Base-by-base conservation (phyloP, 2,329 filamentous ascomycete species). In the Neocatenulostroma microsporum region DNA sequence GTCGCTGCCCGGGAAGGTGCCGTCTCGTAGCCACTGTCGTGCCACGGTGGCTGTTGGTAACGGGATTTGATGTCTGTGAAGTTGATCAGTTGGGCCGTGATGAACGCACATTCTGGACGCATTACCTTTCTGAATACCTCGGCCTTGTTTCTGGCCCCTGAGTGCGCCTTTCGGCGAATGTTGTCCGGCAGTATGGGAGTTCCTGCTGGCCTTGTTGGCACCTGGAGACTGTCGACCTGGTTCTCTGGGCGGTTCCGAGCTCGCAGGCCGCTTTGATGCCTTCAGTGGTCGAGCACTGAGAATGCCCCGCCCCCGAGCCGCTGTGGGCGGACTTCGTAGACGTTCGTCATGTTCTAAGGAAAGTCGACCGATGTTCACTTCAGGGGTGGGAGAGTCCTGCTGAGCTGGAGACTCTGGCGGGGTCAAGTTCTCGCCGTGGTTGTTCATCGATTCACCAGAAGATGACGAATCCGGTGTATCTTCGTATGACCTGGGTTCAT, bases 371-470 rank as follows among this genome's bases (percentile, higher is more conserved):
- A 46, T 36, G 10, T 30, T 15, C 14, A 37, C 38, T 10, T 31
- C 36, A 3, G 26, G 34, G n/a, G 42, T 21, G 5, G 27, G 24
- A 4, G 36, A 37, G 10, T 18, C 20, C 11, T 8, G 20, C 20
- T 21, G 19, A 12, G 20, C 31, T 13, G 21, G 43, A 17, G 36
- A 37, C 19, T 44, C 44, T 2, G 40, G 41, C 12, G 46, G 40
- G 31, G 46, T 44, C 7, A 34, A 27, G 23, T 42, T 37, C 11
- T 31, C 33, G 13, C 14, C 28, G 13, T 29, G 7, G 29, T 40
- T 13, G 26, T 40, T 35, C 46, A 48, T 48, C 19, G 44, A 46
- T 31, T 41, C 37, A 32, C 37, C 41, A 10, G 37, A 44, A 9
- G 37, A 39, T 11, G 19, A 14, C 4, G 37, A 20, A 4, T 18